Conservation (phyloP, 2,329 filamentous ascomycete species). For the Ramichloridium luteum region DNA sequence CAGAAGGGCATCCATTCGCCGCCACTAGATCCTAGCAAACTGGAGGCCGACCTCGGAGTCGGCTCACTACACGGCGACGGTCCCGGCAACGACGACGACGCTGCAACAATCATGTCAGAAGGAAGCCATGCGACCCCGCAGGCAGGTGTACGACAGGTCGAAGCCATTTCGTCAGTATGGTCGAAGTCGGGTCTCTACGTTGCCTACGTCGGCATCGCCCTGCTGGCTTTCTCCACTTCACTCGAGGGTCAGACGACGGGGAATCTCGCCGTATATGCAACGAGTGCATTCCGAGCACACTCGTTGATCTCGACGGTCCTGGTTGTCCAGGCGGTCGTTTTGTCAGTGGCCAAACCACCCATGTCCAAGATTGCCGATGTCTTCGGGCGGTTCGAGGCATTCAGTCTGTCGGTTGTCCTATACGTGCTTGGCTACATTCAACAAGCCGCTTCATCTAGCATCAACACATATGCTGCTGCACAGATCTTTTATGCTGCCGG, state of each 20-base stretch:
- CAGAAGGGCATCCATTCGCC: not conserved
- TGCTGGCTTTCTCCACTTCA: conserved; percentile 52
- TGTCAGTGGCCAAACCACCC: conserved; percentile 48
- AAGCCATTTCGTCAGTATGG: conserved; percentile 39
- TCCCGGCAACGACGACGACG: conserved; percentile 14
- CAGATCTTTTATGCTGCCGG: conserved; percentile 53
- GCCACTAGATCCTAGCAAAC: conserved; percentile 9
- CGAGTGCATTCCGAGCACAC: conserved; percentile 51
- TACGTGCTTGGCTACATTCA: conserved; percentile 47
- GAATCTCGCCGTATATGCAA: conserved; percentile 51
- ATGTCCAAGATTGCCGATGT: conserved; percentile 52
- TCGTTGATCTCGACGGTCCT: conserved; percentile 53
- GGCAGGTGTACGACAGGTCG: conserved; percentile 37
- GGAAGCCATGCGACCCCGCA: conserved; percentile 25
- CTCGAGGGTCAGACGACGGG: conserved; percentile 53
- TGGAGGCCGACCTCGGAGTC: conserved; percentile 9
- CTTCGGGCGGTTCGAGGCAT: conserved; percentile 50
- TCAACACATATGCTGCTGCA: conserved; percentile 42
- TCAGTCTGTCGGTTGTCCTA: conserved; percentile 41
- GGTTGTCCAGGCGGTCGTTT: conserved; percentile 52
- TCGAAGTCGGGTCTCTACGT: conserved; percentile 34
- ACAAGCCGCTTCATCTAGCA: conserved; percentile 43
- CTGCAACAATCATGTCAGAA: conserved; percentile 15
- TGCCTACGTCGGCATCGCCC: conserved; percentile 32
- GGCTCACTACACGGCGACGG: conserved; percentile 9